Evolutionary conservation across 352 stramenopile genomes (phyloP).

Genomic region (Phytophthora idaei): DNA sequence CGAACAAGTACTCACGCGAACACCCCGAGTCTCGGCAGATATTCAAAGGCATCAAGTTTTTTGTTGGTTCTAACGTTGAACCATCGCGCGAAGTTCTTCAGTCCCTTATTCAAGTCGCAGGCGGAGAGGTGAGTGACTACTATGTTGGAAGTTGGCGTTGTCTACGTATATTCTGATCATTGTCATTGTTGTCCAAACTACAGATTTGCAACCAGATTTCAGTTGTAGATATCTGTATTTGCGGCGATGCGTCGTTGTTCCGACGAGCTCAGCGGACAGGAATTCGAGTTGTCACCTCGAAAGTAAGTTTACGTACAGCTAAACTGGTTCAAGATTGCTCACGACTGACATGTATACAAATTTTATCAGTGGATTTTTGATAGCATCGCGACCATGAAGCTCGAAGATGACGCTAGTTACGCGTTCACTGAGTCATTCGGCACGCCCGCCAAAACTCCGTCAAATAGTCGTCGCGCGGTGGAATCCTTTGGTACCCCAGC

Average conservation of each 20-base stretch:
- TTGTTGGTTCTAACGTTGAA: conserved; percentile 74
- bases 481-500: conserved; percentile 15
- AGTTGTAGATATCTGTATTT: conserved; percentile 67
- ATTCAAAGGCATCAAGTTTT: conserved; percentile 70
- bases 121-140: conserved; percentile 58
- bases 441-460: conserved; percentile 17
- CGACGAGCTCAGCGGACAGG: conserved; percentile 60
- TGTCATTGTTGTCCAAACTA: conserved; percentile 8
- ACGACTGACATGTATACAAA: conserved; percentile 1
- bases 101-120: conserved; percentile 74
- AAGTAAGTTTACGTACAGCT: conserved; percentile 40
- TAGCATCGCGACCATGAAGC: conserved; percentile 70
- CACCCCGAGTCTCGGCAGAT: conserved; percentile 60
- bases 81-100: conserved; percentile 75
- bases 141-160: neutral
- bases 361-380: conserved; percentile 73
- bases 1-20: conserved; percentile 49
- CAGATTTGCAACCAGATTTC: conserved; percentile 83
- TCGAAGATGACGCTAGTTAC: conserved; percentile 55
- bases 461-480: conserved; percentile 7
- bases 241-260: conserved; percentile 63
- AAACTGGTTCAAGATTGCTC: neutral
- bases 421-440: conserved; percentile 15
- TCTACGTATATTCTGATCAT: conserved; percentile 1
- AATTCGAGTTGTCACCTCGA: conserved; percentile 65